phyloP scores from a whole-genome alignment of 805 yeast species.

The Ogataea salicorniae region DNA sequence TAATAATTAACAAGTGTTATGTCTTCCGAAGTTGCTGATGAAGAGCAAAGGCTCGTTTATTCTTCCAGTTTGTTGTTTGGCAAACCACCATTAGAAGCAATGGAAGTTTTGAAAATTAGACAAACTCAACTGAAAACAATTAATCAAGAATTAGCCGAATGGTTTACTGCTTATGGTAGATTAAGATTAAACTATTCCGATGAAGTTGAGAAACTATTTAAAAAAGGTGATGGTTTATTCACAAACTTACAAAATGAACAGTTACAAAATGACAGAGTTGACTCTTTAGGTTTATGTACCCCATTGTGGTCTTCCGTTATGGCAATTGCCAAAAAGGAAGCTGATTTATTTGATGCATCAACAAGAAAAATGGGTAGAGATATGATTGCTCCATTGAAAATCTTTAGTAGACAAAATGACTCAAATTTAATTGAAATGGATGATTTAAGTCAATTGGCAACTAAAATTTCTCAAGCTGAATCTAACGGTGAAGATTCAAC shows the following conservation, averaged over 20 bases:
- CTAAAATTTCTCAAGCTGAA: conserved; percentile 16
- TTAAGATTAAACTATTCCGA: conserved; percentile 43
- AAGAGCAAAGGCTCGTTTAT: conserved; percentile 28
- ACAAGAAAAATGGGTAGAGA: conserved; percentile 51
- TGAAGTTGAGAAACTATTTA: conserved; percentile 38
- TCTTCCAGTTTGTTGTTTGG: conserved; percentile 31
- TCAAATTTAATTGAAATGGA: conserved; percentile 37
- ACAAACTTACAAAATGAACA: conserved; percentile 33
- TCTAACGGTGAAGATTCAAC: conserved; percentile 27
- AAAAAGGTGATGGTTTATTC: conserved; percentile 32
- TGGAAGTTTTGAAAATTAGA: conserved; percentile 55
- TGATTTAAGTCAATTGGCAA: conserved; percentile 28
- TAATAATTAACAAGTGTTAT: neutral
- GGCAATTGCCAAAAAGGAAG: conserved; percentile 39
- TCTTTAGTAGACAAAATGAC: conserved; percentile 49
- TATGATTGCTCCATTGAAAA: conserved; percentile 48
- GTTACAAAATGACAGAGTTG: conserved; percentile 43
- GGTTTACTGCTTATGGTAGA: conserved; percentile 52
- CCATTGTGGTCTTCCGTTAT: conserved; percentile 42
- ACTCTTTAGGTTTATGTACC: conserved; percentile 40
- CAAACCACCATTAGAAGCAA: conserved; percentile 53
- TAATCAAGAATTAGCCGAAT: conserved; percentile 56
- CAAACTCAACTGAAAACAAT: conserved; percentile 47
- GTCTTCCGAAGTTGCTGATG: conserved; percentile 7
- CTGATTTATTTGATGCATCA: conserved; percentile 39